These are phyloP conservation scores for Vigna mungo DNA, from an alignment of 306 rosid species.

Conservation along the genomic window DNA sequence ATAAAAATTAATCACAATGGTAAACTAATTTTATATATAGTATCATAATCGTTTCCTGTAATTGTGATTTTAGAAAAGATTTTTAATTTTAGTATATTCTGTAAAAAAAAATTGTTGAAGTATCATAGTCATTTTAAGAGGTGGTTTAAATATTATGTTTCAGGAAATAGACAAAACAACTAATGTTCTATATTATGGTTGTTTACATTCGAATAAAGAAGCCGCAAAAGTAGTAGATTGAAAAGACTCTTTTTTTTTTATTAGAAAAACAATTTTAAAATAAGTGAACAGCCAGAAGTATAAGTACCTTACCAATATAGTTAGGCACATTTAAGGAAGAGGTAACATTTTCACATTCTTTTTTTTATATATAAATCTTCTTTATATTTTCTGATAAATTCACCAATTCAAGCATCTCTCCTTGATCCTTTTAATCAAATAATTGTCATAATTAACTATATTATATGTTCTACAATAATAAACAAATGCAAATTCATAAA, in stretches of 20 bases:
- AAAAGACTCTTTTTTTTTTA: too few species aligned
- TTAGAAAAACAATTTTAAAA: not conserved
- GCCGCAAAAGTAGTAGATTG: not conserved
- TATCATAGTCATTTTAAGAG: not conserved
- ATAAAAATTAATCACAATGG: not conserved
- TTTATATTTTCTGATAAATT: too few species aligned
- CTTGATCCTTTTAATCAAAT: too few species aligned
- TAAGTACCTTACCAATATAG: slow-evolving; percentile 47
- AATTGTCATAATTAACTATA: too few species aligned
- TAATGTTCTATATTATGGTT: not conserved
- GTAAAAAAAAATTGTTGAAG: not conserved
- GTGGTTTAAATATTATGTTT: not conserved
- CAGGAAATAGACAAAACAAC: not conserved
- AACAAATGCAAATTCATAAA: too few species aligned
- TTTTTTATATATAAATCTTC: too few species aligned
- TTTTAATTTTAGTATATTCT: too few species aligned
- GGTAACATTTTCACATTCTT: not conserved
- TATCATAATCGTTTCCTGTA: not conserved
- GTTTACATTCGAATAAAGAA: not conserved
- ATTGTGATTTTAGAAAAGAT: not conserved
- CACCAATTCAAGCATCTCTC: too few species aligned
- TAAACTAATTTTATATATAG: not conserved
- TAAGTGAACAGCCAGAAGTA: not conserved
- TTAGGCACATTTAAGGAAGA: slow-evolving; percentile 48
- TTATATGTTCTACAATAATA: too few species aligned